phyloP scores from a whole-genome alignment of 352 stramenopile species.

The Salisapilia sapeloensis region DNA sequence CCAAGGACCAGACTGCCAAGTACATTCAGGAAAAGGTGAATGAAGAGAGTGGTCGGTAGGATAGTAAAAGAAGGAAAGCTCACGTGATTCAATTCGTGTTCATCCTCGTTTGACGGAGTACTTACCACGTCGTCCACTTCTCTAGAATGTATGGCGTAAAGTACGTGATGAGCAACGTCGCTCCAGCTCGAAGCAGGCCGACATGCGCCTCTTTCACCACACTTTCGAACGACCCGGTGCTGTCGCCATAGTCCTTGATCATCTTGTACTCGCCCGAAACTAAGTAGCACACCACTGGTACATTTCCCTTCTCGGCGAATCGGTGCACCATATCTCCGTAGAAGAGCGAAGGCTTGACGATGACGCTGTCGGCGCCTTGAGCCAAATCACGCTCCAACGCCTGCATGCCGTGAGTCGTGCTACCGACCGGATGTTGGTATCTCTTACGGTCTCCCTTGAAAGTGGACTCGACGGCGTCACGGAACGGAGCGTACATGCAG shows the following conservation, averaged over 20 bases:
- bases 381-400: slow-evolving; percentile 64
- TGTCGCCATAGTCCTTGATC: slow-evolving; percentile 89
- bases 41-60: neutral
- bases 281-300: slow-evolving; percentile 97
- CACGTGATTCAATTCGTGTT: neutral
- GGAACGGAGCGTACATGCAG: slow-evolving; percentile 92
- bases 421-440: slow-evolving; percentile 90
- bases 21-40: slow-evolving; percentile 63
- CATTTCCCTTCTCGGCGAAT: slow-evolving; percentile 81
- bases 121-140: slow-evolving; percentile 59
- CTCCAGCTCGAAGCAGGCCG: slow-evolving; percentile 79
- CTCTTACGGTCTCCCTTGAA: slow-evolving; percentile 92
- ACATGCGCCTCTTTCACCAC: slow-evolving; percentile 77
- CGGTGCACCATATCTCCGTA: slow-evolving; percentile 96
- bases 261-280: slow-evolving; percentile 99
- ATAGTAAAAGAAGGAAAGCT: neutral
- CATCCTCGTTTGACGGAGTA: too few species aligned
- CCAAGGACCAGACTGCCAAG: slow-evolving; percentile 52
- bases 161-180: slow-evolving; percentile 98
- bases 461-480: slow-evolving; percentile 94
- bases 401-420: slow-evolving; percentile 59
- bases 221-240: slow-evolving; percentile 60
- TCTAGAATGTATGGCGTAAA: slow-evolving; percentile 86
- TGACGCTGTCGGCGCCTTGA: slow-evolving; percentile 96
- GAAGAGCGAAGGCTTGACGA: slow-evolving; percentile 97